phyloP scores from a whole-genome alignment of 2,329 filamentous ascomycete species.

The Bipolaris zeicola region DNA sequence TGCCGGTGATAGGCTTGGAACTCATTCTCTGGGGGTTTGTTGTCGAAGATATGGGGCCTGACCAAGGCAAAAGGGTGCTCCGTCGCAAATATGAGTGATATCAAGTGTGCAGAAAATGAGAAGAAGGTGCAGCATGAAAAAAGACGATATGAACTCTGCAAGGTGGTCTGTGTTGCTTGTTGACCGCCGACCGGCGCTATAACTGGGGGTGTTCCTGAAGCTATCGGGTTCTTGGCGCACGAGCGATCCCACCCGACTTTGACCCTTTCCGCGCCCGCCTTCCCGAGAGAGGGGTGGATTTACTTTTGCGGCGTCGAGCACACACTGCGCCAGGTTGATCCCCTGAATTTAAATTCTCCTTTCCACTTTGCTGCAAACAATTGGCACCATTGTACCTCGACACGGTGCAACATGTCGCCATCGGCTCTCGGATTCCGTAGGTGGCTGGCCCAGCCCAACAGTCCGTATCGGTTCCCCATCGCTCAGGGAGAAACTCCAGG shows the following conservation, averaged over 20 bases:
- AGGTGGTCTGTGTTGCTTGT: slow-evolving; percentile 32
- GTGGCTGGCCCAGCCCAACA: slow-evolving; percentile 15
- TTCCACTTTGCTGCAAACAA: too few species aligned
- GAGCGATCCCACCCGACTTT: slow-evolving; percentile 2
- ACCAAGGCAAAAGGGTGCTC: slow-evolving; percentile 96
- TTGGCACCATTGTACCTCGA: not conserved
- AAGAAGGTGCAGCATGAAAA: slow-evolving; percentile 20
- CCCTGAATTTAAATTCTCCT: too few species aligned
- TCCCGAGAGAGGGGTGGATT: not conserved
- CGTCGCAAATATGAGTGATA: slow-evolving; percentile 62
- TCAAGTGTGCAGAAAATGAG: slow-evolving; percentile 23
- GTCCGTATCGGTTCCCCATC: slow-evolving; percentile 27
- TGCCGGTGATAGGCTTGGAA: slow-evolving; percentile 53
- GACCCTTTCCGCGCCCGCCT: not conserved
- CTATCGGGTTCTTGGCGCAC: slow-evolving; percentile 13
- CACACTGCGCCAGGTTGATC: not conserved
- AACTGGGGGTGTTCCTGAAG: slow-evolving; percentile 21
- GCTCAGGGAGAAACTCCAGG: slow-evolving; percentile 18
- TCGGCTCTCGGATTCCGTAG: slow-evolving; percentile 11
- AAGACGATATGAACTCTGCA: slow-evolving; percentile 22
- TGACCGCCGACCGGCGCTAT: slow-evolving; percentile 25
- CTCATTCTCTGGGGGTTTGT: slow-evolving; percentile 59
- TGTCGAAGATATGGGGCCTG: slow-evolving; percentile 73
- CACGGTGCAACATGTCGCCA: not conserved
- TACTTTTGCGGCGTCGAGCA: slow-evolving; percentile 3